Evolutionary conservation across 148 eudicot species (phyloP).

Genomic region (Amaranthus hypochondriacus): DNA sequence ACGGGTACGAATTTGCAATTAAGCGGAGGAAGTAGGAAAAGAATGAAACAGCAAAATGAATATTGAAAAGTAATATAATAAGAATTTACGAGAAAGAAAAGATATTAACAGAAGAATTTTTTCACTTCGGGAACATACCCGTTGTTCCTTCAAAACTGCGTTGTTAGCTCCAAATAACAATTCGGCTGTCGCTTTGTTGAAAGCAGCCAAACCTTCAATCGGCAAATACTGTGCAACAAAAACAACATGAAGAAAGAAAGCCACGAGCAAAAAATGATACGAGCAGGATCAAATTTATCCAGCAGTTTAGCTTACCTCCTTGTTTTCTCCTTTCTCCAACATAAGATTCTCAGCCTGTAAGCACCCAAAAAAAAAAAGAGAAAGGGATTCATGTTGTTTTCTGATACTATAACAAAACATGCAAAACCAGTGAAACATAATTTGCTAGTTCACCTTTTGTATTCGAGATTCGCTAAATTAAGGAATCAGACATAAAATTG

Average conservation of each 20-base stretch:
- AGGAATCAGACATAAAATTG: background rate
- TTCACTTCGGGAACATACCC: conserved; percentile 39
- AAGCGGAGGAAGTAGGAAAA: background rate
- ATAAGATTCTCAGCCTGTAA: conserved; percentile 82
- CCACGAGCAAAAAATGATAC: conserved; percentile 2
- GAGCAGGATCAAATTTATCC: conserved; percentile 3
- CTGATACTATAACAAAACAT: background rate
- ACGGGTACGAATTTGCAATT: conserved; percentile 5
- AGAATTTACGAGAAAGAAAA: no score
- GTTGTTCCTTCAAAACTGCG: conserved; percentile 65
- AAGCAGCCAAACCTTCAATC: conserved; percentile 96
- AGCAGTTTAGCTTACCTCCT: conserved; percentile 64
- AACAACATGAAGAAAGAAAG: conserved; percentile 18
- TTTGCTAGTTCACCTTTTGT: no score
- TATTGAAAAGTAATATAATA: no score
- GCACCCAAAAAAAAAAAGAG: background rate
- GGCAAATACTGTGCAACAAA: conserved; percentile 71
- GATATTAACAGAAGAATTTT: conserved; percentile 5
- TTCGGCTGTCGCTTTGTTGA: conserved; percentile 90
- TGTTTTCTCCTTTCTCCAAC: conserved; percentile 91
- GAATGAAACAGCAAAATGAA: background rate
- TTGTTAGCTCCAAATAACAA: conserved; percentile 86
- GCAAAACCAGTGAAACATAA: background rate
- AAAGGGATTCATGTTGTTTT: no score
- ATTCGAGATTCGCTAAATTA: no score